These are phyloP conservation scores for Musa balbisiana DNA, from an alignment of 202 grass and related monocot species.

Conservation along the genomic window DNA sequence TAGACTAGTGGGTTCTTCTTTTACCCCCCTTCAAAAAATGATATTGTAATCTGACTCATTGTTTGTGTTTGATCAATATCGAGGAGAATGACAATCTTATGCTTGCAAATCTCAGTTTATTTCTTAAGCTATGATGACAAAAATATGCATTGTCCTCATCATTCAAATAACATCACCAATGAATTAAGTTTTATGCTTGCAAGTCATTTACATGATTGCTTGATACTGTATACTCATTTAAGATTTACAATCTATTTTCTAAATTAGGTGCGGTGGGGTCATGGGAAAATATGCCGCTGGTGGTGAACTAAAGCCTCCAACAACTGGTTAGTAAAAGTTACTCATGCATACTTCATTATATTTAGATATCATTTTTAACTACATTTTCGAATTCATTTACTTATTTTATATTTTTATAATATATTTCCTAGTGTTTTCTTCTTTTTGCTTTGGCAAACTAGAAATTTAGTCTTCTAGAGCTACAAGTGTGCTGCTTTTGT, in stretches of 20 bases:
- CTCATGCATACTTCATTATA: background rate
- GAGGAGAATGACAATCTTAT: no score
- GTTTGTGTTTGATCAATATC: no score
- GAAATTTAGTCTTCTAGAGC: background rate
- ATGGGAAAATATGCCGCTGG: constrained; percentile 99
- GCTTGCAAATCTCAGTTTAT: no score
- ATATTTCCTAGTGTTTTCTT: background rate
- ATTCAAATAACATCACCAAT: background rate
- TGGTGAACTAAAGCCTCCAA: constrained; percentile 98
- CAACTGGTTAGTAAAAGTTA: constrained; percentile 62
- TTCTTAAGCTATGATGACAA: no score
- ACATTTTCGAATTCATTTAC: background rate
- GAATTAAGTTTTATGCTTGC: background rate
- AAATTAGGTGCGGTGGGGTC: constrained; percentile 86
- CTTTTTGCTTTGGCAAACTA: background rate
- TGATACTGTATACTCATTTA: background rate
- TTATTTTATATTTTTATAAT: background rate
- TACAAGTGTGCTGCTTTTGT: background rate
- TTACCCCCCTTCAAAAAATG: no score
- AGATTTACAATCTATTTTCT: background rate
- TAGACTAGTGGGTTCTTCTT: no score
- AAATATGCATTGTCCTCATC: background rate
- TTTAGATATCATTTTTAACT: background rate
- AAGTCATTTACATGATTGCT: no score
- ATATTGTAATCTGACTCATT: no score